Evolutionary conservation across 1,284 basidiomycete species (phyloP).

Genomic region (Tilletia setariae): DNA sequence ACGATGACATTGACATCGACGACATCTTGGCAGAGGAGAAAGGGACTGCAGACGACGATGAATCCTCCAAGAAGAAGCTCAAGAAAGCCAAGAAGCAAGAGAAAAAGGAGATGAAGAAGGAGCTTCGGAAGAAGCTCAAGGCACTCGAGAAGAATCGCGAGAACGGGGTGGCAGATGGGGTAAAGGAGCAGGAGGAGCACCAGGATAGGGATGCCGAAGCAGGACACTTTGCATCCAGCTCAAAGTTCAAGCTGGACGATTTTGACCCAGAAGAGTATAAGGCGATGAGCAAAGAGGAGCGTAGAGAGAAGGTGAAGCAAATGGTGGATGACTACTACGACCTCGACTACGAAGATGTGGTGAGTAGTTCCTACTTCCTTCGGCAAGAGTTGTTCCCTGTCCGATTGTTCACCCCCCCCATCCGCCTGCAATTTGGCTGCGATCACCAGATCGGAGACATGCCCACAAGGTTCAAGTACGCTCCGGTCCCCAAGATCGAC

Average conservation of each 20-base stretch:
- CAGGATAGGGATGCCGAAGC: conserved; percentile 52
- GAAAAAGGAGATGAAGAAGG: conserved; percentile 69
- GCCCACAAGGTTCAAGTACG: conserved; percentile 91
- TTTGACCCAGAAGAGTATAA: not conserved
- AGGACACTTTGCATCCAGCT: not conserved
- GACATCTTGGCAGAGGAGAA: conserved; percentile 64
- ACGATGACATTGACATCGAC: conserved; percentile 77
- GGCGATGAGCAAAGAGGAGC: conserved; percentile 28
- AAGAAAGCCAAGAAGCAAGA: conserved; percentile 67
- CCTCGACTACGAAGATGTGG: conserved; percentile 93
- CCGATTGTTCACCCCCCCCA: too few species aligned
- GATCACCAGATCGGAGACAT: conserved; percentile 72
- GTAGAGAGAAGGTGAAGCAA: conserved; percentile 63
- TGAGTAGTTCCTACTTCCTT: conserved; percentile 59
- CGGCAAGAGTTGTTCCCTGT: too few species aligned
- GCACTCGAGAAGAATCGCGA: conserved; percentile 32
- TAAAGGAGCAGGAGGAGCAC: conserved; percentile 21
- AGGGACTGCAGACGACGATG: conserved; percentile 44
- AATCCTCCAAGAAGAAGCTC: conserved; percentile 60
- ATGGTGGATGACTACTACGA: conserved; percentile 87
- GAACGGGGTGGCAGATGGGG: conserved; percentile 26
- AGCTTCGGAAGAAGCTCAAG: conserved; percentile 34
- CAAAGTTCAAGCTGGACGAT: conserved; percentile 1
- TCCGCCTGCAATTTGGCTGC: not conserved
- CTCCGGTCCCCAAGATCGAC: conserved; percentile 65